Evolutionary conservation across 257 asterid genomes (phyloP), one percentile per base, ranked within the genome.

Genomic region (Solanum boliviense): DNA sequence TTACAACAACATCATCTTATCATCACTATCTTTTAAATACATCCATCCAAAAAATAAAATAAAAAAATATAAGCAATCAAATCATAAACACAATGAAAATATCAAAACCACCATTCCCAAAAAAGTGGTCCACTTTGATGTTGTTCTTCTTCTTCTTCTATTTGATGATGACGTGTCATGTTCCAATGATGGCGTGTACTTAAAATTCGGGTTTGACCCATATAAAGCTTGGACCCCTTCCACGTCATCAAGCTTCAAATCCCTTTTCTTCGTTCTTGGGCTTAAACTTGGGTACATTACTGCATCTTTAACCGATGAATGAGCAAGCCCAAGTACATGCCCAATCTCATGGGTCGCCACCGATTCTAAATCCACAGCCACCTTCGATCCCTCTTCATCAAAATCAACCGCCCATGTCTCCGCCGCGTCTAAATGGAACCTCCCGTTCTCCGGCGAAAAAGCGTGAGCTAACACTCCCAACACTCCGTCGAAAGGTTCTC

Each of bases 301-400:
- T 58, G 99, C 97, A 52, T 94, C 95, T 89, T 93, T 95, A 25
- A 92, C 98, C 87, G 97, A 85, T 2, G 99, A 91, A 91, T 96
- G 99, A 56, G 94, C 98, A 92, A 96, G 75, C n/a, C 99, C 98
- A 38, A 96, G 91, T 29, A 96, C 65, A 88, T 96, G 99, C 9
- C 99, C 99, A 21, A 96, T 95, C 84, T 96, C 99, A 73, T 96
- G 99, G 39, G 98, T 95, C 71, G 94, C 99, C 91, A 96, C 98
- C 12, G 99, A 95, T 88, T 96, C 99, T 92, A 96, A 90, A 79
- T 96, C 99, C 25, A 96, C 95, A 23, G 99, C 99, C 13, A 60
- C 93, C 87, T 86, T 90, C 67, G 98, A 94, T 75, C 90, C 87
- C 89, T 95, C 92, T 68, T 84, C 60, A 34, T 81, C 56, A 52